phyloP scores from a whole-genome alignment of 805 yeast species.

The Candida broadrunensis region DNA sequence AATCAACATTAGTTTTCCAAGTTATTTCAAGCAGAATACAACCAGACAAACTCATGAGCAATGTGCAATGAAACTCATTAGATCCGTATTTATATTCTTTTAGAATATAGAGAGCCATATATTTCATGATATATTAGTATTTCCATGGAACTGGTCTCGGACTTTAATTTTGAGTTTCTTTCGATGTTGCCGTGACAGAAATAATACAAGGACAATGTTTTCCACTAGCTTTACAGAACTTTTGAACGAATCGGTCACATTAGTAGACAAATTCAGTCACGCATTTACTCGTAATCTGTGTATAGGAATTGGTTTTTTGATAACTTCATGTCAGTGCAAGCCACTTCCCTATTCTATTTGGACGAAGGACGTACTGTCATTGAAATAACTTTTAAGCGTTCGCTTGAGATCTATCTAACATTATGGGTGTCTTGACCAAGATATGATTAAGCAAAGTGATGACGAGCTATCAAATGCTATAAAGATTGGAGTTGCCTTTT shows the following conservation, averaged over 20 bases:
- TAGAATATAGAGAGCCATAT: slow-evolving; percentile 59
- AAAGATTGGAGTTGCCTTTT: too few species aligned
- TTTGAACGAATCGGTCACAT: slow-evolving; percentile 4
- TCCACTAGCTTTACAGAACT: slow-evolving; percentile 8
- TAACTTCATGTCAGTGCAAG: too few species aligned
- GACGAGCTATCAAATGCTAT: too few species aligned
- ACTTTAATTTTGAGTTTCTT: slow-evolving; percentile 51
- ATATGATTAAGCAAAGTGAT: too few species aligned
- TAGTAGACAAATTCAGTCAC: too few species aligned
- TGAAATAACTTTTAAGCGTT: too few species aligned
- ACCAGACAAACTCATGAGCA: slow-evolving; percentile 9
- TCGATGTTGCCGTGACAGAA: slow-evolving; percentile 31
- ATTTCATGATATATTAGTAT: slow-evolving; percentile 62
- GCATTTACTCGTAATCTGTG: too few species aligned
- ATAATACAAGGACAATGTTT: slow-evolving; percentile 21
- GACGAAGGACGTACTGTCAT: too few species aligned
- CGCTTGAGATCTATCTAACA: too few species aligned
- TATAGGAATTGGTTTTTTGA: too few species aligned
- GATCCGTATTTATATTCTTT: slow-evolving; percentile 48
- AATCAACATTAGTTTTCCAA: slow-evolving; percentile 26
- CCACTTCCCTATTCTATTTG: too few species aligned
- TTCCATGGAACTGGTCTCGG: slow-evolving; percentile 54
- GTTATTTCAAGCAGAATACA: slow-evolving; percentile 25
- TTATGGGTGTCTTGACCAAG: too few species aligned
- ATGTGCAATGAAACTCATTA: slow-evolving; percentile 39